phyloP scores from a whole-genome alignment of 1,284 basidiomycete genomes.

The Sporisorium graminicola region DNA sequence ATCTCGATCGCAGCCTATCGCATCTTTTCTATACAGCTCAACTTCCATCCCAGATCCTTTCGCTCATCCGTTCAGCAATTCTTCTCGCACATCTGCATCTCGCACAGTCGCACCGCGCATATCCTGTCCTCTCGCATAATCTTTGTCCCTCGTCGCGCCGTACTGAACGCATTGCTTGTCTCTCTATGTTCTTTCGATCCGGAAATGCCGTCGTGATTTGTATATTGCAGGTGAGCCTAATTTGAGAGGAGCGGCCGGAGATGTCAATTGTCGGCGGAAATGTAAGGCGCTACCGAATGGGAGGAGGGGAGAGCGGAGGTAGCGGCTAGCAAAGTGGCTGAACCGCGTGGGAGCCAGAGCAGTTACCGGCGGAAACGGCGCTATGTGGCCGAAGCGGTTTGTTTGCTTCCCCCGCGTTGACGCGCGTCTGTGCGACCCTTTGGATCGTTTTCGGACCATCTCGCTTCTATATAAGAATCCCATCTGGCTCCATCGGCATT shows the following conservation, averaged over 20 bases:
- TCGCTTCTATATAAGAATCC: neutral
- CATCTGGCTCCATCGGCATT: neutral
- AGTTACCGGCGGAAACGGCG: conserved; percentile 28
- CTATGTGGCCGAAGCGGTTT: conserved; percentile 5
- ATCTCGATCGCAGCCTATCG: neutral
- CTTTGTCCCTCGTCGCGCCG: neutral
- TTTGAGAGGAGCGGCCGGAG: neutral
- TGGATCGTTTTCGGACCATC: neutral
- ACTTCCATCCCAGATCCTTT: neutral
- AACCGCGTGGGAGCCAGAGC: neutral
- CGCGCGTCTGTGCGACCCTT: conserved; percentile 4
- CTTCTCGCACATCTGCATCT: conserved; percentile 2
- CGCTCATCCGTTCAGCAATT: neutral
- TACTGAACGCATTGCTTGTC: neutral
- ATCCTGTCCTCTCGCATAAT: neutral
- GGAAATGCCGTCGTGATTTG: conserved; percentile 1
- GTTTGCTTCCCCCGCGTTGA: neutral
- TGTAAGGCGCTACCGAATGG: neutral
- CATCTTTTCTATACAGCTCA: neutral
- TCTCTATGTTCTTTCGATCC: neutral
- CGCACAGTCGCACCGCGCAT: neutral
- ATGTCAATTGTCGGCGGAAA: neutral
- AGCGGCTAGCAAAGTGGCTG: neutral
- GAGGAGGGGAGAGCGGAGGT: neutral
- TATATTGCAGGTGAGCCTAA: neutral